Conservation (phyloP, 495 filamentous ascomycete species). For the Neurospora africana region DNA sequence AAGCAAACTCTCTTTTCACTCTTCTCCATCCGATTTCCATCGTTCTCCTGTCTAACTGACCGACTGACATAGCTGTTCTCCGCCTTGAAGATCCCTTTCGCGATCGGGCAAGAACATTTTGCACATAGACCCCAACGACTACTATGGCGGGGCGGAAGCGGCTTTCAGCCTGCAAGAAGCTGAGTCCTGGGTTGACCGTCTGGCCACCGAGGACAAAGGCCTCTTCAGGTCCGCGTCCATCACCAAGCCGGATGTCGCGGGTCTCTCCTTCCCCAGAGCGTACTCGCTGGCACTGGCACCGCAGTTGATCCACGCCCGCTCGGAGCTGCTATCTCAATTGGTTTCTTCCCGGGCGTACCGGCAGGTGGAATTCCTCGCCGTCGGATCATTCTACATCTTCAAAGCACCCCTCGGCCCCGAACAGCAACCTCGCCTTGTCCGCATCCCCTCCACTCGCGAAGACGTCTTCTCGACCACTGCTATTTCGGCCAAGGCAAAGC, state of each 20-base stretch:
- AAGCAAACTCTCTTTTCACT: constrained; percentile 31
- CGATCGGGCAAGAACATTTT: constrained; percentile 85
- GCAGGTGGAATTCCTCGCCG: constrained; percentile 86
- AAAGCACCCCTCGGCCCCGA: constrained; percentile 16
- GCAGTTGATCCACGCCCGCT: constrained; percentile 76
- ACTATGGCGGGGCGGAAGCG: constrained; percentile 80
- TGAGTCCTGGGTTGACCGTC: constrained; percentile 51
- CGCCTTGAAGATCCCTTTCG: constrained; percentile 67
- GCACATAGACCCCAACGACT: constrained; percentile 77
- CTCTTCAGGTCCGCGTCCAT: constrained; percentile 19
- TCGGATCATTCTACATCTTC: constrained; percentile 89
- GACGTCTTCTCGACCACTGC: constrained; percentile 68
- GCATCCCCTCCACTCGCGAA: constrained; percentile 75
- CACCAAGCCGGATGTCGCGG: constrained; percentile 15
- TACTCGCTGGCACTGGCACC: constrained; percentile 82
- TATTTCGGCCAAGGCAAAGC: constrained; percentile 67
- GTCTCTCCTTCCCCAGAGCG: constrained; percentile 55
- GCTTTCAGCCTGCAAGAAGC: constrained; percentile 80
- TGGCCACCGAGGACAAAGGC: constrained; percentile 5
- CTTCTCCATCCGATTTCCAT: not conserved
- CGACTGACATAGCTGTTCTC: constrained; percentile 54
- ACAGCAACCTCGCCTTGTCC: constrained; percentile 33
- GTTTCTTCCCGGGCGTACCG: constrained; percentile 80
- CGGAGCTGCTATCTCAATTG: constrained; percentile 60
- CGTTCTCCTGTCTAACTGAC: constrained; percentile 24